Conservation (phyloP, 805 yeast genomes). For the Cyberlindnera mississippiensis region DNA sequence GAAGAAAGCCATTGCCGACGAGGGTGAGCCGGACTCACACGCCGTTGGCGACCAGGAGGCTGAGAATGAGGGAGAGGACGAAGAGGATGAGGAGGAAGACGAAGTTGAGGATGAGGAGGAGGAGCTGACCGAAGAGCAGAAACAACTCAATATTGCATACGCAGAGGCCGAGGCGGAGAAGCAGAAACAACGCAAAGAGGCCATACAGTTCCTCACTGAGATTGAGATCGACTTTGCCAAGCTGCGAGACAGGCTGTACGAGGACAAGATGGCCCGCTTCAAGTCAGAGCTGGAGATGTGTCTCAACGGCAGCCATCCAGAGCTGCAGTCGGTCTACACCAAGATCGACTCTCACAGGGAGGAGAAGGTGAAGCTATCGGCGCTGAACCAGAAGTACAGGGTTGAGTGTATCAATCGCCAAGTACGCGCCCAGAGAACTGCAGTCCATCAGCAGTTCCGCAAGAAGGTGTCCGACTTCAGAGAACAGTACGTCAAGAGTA, state of each 20-base stretch:
- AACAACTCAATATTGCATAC: slow-evolving; percentile 19
- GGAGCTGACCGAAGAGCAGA: slow-evolving; percentile 24
- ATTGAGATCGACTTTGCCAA: slow-evolving; percentile 87
- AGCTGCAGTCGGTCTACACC: slow-evolving; percentile 64
- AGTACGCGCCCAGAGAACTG: slow-evolving; percentile 73
- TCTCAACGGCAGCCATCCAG: slow-evolving; percentile 88
- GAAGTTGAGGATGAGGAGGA: slow-evolving; percentile 25
- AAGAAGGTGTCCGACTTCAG: slow-evolving; percentile 67
- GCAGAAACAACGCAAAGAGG: slow-evolving; percentile 50
- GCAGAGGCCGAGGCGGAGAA: slow-evolving; percentile 23
- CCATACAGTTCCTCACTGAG: slow-evolving; percentile 66
- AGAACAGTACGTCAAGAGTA: slow-evolving; percentile 56
- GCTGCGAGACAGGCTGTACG: slow-evolving; percentile 78
- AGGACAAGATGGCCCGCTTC: slow-evolving; percentile 71
- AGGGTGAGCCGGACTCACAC: slow-evolving; percentile 23
- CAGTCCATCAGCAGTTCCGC: slow-evolving; percentile 78
- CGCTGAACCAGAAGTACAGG: slow-evolving; percentile 55
- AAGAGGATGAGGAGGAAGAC: slow-evolving; percentile 20
- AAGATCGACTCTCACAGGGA: slow-evolving; percentile 73
- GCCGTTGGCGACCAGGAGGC: slow-evolving; percentile 7
- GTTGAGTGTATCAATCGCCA: slow-evolving; percentile 74
- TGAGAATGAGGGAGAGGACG: slow-evolving; percentile 15
- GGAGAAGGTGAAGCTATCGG: slow-evolving; percentile 53
- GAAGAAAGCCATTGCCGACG: slow-evolving; percentile 5
- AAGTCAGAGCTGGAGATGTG: slow-evolving; percentile 86